Evolutionary conservation across 192 early-diverging fungal species (phyloP).

Genomic region (Allomyces javanicus): DNA sequence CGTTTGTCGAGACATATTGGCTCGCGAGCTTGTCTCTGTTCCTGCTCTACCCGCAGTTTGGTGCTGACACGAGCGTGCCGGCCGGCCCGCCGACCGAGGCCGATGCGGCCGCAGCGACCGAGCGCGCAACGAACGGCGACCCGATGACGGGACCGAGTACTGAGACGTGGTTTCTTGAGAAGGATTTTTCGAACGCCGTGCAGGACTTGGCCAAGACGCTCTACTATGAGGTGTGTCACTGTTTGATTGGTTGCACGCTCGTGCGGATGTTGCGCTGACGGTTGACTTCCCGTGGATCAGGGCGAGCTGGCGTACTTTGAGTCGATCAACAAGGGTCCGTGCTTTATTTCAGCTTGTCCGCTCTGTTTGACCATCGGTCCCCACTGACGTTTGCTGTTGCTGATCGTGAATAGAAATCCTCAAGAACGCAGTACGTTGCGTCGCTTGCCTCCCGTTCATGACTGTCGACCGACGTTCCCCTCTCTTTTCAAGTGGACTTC

Average conservation of each 20-base stretch:
- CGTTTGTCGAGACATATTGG: slow-evolving; percentile 80
- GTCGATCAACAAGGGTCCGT: slow-evolving; percentile 43
- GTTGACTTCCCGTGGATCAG: background rate
- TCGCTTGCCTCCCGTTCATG: too few relatives aligned
- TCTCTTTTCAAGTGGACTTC: background rate
- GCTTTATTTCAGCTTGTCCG: background rate
- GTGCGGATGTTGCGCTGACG: background rate
- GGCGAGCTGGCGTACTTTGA: slow-evolving; percentile 53
- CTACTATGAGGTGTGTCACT: slow-evolving; percentile 56
- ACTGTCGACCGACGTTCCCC: too few relatives aligned
- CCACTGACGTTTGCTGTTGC: too few relatives aligned
- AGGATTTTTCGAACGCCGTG: slow-evolving; percentile 40
- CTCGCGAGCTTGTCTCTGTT: slow-evolving; percentile 40
- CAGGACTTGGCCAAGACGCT: slow-evolving; percentile 65
- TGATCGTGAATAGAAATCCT: slow-evolving; percentile 31
- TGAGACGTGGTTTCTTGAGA: slow-evolving; percentile 45
- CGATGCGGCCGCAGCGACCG: slow-evolving; percentile 2
- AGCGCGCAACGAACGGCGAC: background rate
- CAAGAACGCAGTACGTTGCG: slow-evolving; percentile 40
- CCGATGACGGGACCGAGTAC: background rate
- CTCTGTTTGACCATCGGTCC: too few relatives aligned
- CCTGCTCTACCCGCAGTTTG: slow-evolving; percentile 5
- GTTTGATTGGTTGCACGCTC: background rate
- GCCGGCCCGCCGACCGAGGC: slow-evolving; percentile 1
- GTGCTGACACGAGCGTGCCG: slow-evolving; percentile 7